Percentiles rank a stretch among this genome's conserved stretches.
Evolutionary conservation across 257 asterid genomes (phyloP).

Genomic region (Fraxinus anomala): DNA sequence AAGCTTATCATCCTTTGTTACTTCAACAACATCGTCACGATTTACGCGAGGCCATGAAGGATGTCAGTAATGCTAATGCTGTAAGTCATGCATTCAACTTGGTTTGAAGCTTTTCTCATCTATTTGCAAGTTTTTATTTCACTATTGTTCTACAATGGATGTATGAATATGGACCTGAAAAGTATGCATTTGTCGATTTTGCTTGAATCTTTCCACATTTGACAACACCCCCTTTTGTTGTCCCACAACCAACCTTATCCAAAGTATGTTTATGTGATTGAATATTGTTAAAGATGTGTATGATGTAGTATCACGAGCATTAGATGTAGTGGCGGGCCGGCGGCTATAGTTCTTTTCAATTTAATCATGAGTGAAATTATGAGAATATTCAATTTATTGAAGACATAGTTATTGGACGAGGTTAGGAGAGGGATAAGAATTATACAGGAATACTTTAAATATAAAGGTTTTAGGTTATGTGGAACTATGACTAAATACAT

Average conservation of each 20-base stretch:
- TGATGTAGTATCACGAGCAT: not conserved
- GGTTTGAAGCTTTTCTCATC: slow-evolving; percentile 18
- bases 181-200: slow-evolving; percentile 3
- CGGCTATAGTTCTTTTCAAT: not conserved
- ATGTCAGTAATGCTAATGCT: slow-evolving; percentile 69
- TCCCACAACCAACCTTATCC: not conserved
- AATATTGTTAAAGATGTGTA: not conserved
- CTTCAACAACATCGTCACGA: slow-evolving; percentile 72
- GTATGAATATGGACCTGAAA: slow-evolving; percentile 11
- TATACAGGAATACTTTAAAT: not conserved
- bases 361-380: not conserved
- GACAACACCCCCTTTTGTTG: not conserved
- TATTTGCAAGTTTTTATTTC: not conserved
- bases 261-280: not conserved
- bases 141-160: slow-evolving; percentile 13
- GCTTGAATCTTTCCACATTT: slow-evolving; percentile 10
- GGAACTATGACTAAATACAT: not conserved
- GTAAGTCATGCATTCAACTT: slow-evolving; percentile 51
- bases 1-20: slow-evolving; percentile 82
- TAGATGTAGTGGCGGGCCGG: not conserved
- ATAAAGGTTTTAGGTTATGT: not conserved
- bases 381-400: not conserved
- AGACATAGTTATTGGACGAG: not conserved
- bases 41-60: slow-evolving; percentile 71
- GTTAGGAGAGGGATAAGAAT: not conserved